Percentiles rank a stretch among this genome's conserved stretches.
phyloP scores from a whole-genome alignment of 495 filamentous ascomycete species.

The Annulohypoxylon maeteangense region DNA sequence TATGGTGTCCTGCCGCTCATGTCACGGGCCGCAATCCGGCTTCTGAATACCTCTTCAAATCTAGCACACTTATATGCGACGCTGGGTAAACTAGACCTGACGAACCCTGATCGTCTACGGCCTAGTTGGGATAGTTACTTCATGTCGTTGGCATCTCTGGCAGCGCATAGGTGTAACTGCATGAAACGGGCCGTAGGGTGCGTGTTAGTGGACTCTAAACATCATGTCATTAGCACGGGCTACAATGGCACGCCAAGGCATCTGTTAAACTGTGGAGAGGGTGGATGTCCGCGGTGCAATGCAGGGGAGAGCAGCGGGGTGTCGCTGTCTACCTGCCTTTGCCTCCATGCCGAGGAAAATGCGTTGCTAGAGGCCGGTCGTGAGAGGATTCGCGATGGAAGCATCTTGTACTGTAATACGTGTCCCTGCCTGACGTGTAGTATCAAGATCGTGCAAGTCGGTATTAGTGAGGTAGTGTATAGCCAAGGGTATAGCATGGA shows the following conservation, averaged over 20 bases:
- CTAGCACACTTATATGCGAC: constrained; percentile 74
- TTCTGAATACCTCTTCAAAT: constrained; percentile 84
- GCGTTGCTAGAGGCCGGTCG: constrained; percentile 92
- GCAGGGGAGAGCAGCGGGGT: constrained; percentile 71
- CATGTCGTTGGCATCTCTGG: constrained; percentile 92
- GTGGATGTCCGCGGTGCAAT: constrained; percentile 92
- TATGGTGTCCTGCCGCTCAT: constrained; percentile 76
- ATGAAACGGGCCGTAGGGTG: constrained; percentile 98
- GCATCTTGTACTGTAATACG: constrained; percentile 92
- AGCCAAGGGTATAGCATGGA: constrained; percentile 95
- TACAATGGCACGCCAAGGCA: constrained; percentile 96
- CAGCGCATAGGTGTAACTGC: constrained; percentile 91
- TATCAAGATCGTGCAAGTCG: constrained; percentile 96
- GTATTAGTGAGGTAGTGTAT: constrained; percentile 95
- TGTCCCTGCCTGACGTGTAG: constrained; percentile 98
- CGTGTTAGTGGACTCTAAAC: constrained; percentile 84
- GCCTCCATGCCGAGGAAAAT: constrained; percentile 97
- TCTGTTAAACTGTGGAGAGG: constrained; percentile 89
- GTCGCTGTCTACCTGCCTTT: constrained; percentile 85
- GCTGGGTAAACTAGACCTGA: constrained; percentile 75
- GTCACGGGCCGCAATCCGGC: constrained; percentile 79
- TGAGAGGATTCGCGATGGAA: constrained; percentile 82
- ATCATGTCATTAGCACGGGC: constrained; percentile 91
- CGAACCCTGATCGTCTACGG: constrained; percentile 80
- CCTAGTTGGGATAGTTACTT: constrained; percentile 99